Base-by-base conservation (phyloP, 805 yeast species). In the Metschnikowia gelsemii region DNA sequence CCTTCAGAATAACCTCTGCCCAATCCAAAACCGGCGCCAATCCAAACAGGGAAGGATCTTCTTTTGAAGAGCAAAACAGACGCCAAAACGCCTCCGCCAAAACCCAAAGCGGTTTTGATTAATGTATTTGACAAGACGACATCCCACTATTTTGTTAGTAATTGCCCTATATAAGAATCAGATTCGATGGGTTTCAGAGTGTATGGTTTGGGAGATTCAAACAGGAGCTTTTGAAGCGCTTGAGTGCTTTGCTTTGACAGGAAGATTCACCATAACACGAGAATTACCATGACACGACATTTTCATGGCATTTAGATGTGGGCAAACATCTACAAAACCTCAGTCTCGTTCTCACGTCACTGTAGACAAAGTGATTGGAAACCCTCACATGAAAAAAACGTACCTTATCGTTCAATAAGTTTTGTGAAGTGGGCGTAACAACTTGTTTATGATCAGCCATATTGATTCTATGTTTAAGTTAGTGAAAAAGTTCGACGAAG, bases 1-100 rank as follows among this genome's bases (percentile, higher is more conserved):
- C 98, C 99, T 72, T 93, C 99, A 47, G 98, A 82, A 68, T 89
- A 93, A 40, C 96, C 96, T 73, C 96, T 84, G 52, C 99, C 99
- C 49, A 90, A 77, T 53, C 99, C 99, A 58, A 93, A 91, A 27
- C 99, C 99, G 51, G 89, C 70, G 52, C 99, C 99, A 48, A 91
- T 68, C 96, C 97, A 90, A 31, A 91, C 98, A 41, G 99, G 99
- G 81, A 89, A 93, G 8, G 96, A 77, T 68, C 98, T 82, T 75
- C 98, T 87, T 66, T 78, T 87, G 75, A 93, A 93, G 43, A 93
- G 69, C 46, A 93, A 68, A 32, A 90, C 95, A 7, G 96, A 87
- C 32, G 95, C 86, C 45, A 91, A 77, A 24, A 93, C 96, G 68
- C 99, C 99, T 33, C 84, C 93, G 51, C 98, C 98, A 54, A 93